Percentiles rank a stretch among this genome's conserved stretches.
Conservation (phyloP, 2,329 filamentous ascomycete species). For the Plectosphaerella sp. region DNA sequence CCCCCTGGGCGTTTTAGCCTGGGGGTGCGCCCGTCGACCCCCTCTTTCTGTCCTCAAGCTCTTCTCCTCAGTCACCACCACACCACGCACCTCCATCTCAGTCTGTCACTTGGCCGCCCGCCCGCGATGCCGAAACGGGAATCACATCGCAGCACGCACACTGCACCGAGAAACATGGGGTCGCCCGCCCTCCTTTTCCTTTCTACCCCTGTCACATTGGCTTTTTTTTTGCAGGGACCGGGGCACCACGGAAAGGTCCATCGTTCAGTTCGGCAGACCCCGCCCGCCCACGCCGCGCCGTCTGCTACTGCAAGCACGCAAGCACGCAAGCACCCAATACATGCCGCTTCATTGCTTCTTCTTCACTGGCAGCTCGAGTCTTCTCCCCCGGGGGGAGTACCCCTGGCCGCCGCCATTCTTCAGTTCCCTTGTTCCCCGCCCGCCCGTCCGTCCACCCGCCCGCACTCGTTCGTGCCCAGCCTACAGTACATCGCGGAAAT, state of each 20-base stretch:
- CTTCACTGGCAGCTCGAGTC: too few relatives aligned
- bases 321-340: constrained; percentile 1
- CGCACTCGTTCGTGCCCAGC: too few relatives aligned
- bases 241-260: neutral
- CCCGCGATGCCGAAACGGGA: constrained; percentile 5
- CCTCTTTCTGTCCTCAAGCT: neutral
- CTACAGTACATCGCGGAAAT: too few relatives aligned
- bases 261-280: neutral
- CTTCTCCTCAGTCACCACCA: neutral
- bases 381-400: neutral
- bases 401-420: constrained; percentile 3
- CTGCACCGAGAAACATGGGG: neutral
- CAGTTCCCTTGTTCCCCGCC: too few relatives aligned
- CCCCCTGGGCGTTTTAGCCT: neutral
- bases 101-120: neutral
- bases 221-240: constrained; percentile 9
- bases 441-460: too few relatives aligned
- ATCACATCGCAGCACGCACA: neutral
- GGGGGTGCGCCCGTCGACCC: constrained; percentile 1
- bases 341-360: too few relatives aligned
- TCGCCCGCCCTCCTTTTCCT: neutral
- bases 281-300: neutral
- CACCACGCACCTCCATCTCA: too few relatives aligned
- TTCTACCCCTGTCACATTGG: neutral
- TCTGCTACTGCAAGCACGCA: too few relatives aligned